These are phyloP conservation scores for Macroventuria anomochaeta DNA, from an alignment of 2,329 filamentous ascomycete genomes.

Conservation along the genomic window DNA sequence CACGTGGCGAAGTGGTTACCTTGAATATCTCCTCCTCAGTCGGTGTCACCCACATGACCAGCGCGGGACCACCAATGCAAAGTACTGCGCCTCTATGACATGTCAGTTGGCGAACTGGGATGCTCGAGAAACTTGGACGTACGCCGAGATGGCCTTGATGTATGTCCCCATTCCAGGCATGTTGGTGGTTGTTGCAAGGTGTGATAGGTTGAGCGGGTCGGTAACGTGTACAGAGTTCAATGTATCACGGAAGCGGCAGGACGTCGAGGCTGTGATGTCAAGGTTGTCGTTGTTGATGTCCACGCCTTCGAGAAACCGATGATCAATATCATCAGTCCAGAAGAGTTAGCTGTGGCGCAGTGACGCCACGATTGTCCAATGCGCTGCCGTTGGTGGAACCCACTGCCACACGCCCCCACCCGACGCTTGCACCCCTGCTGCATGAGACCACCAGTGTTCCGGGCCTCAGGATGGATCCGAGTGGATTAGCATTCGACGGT, in stretches of 20 bases:
- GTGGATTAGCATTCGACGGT: conserved; percentile 20
- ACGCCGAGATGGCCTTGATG: conserved; percentile 46
- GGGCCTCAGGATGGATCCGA: conserved; percentile 18
- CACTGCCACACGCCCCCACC: conserved; percentile 6
- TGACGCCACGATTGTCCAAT: conserved; percentile 8
- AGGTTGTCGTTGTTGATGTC: conserved; percentile 9
- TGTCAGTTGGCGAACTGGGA: conserved; percentile 28
- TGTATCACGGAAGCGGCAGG: neutral
- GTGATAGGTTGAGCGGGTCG: neutral
- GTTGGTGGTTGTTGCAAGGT: conserved; percentile 2
- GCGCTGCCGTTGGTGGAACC: conserved; percentile 10
- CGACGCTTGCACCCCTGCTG: conserved; percentile 13
- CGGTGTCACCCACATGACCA: conserved; percentile 80
- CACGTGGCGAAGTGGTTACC: conserved; percentile 46
- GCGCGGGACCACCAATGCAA: conserved; percentile 82
- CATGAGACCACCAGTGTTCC: conserved; percentile 20
- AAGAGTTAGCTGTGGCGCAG: conserved; percentile 15
- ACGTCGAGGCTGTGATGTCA: conserved; percentile 2
- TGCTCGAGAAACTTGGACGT: conserved; percentile 19
- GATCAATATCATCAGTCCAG: conserved; percentile 13
- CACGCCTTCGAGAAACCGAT: conserved; percentile 13
- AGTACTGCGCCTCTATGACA: conserved; percentile 69
- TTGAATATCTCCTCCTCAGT: conserved; percentile 90
- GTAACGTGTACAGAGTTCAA: neutral
- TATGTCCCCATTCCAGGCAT: conserved; percentile 42